Evolutionary conservation across 1,139 yeast genomes (phyloP).

Genomic region (Kazachstania sp.): DNA sequence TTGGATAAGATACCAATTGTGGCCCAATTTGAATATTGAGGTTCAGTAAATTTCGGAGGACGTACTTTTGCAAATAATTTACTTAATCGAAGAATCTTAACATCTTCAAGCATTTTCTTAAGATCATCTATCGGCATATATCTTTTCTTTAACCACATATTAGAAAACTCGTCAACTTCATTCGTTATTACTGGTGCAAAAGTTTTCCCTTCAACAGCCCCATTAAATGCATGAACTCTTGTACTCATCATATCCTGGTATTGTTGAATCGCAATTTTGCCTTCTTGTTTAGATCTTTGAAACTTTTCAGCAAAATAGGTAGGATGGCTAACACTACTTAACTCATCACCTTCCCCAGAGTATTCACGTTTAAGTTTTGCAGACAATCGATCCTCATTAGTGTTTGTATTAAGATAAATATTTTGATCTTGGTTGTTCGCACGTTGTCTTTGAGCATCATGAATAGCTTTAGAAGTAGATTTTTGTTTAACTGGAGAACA

Average conservation of each 20-base stretch:
- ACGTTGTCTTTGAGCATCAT: neutral
- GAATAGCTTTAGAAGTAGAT: neutral
- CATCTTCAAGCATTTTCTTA: slow-evolving; percentile 34
- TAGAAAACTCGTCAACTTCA: slow-evolving; percentile 33
- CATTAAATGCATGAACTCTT: slow-evolving; percentile 34
- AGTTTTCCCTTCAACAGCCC: slow-evolving; percentile 12
- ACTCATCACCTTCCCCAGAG: slow-evolving; percentile 7
- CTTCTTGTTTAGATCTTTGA: slow-evolving; percentile 19
- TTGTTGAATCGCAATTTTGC: slow-evolving; percentile 14
- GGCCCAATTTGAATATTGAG: slow-evolving; percentile 67
- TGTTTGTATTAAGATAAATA: neutral
- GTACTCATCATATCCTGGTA: slow-evolving; percentile 24
- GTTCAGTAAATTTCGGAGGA: slow-evolving; percentile 64
- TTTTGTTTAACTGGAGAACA: slow-evolving; percentile 18
- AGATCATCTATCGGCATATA: slow-evolving; percentile 38
- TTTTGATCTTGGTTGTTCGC: neutral
- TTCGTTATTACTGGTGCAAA: slow-evolving; percentile 25
- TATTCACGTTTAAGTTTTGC: neutral
- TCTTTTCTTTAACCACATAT: slow-evolving; percentile 36
- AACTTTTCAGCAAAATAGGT: slow-evolving; percentile 32
- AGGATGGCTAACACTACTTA: slow-evolving; percentile 13
- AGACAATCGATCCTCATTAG: slow-evolving; percentile 7
- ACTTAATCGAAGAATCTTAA: slow-evolving; percentile 48
- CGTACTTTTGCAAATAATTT: slow-evolving; percentile 53
- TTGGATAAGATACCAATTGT: slow-evolving; percentile 56